A percentile compares a stretch with the other conserved stretches of the same genome.
phyloP scores from a whole-genome alignment of 2,329 filamentous ascomycete genomes.

The Pseudogymnoascus sp. region DNA sequence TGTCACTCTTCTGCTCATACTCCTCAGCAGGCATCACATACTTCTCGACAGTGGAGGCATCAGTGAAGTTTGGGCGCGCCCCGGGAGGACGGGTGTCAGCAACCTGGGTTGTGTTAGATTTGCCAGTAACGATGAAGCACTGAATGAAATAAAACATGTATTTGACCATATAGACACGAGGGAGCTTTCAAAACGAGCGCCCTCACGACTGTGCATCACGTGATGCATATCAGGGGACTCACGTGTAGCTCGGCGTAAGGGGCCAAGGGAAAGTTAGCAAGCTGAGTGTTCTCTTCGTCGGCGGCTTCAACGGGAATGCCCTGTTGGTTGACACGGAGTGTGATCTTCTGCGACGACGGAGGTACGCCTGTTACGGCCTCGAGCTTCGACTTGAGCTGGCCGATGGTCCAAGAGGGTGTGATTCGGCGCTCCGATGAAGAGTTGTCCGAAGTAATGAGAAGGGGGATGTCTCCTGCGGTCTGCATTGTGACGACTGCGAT shows the following conservation, averaged over 20 bases:
- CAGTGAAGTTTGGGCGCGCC: conserved; percentile 70
- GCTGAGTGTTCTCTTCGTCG: conserved; percentile 62
- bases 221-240: conserved; percentile 35
- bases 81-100: conserved; percentile 68
- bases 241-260: conserved; percentile 75
- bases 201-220: neutral
- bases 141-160: neutral
- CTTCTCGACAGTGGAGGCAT: conserved; percentile 75
- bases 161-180: neutral
- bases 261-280: conserved; percentile 58
- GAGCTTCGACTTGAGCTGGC: conserved; percentile 74
- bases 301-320: conserved; percentile 57
- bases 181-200: neutral
- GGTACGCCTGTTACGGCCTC: conserved; percentile 91
- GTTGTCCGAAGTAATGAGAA: conserved; percentile 68
- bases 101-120: conserved; percentile 45
- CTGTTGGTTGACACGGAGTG: conserved; percentile 57
- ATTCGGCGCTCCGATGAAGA: conserved; percentile 81
- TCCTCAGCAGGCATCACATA: conserved; percentile 79
- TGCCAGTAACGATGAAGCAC: neutral
- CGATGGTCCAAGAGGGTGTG: conserved; percentile 84
- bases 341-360: conserved; percentile 66
- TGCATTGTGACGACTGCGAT: conserved; percentile 20
- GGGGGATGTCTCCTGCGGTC: conserved; percentile 63
- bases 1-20: conserved; percentile 80